Evolutionary conservation across 2,329 filamentous ascomycete species (phyloP), one percentile per base, ranked within the genome.

Genomic region (Penicillium sp.): DNA sequence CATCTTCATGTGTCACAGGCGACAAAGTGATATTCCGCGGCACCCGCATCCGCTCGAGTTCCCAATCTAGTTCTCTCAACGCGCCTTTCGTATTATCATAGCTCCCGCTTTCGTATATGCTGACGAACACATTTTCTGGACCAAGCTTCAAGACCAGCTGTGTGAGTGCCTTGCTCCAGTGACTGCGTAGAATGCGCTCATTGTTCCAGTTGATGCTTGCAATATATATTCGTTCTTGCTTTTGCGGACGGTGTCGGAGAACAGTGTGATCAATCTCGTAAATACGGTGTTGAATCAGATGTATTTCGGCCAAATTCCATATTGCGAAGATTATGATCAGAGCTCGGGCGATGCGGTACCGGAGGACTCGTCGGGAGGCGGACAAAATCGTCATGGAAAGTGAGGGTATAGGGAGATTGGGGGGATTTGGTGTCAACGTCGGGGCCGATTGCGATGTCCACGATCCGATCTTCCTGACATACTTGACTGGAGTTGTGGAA

Each of bases 181-280:
- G 81, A 6, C 77, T 76, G 8, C 82, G 80, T 2, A 91, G 78
- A 25, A 89, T 76, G 1, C 71, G 69, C 58, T 83, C 88, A 61
- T 84, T 84, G 66, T 89, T 90, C 81, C 86, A 89, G 67, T 89
- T 86, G 69, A 88, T 84, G 60, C 84, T 84, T 5, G 86, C 84
- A 59, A 91, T 89, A 74, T 85, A 91, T 60, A 91, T 81, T 4
- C 71, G 67, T 52, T 72, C 67, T 12, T 27, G 56, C 9, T 45
- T 58, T 31, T 50, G 61, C 13, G 66, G 61, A 9, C 53, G 29
- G 29, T 56, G 40, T 27, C 48, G 60, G 42, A 59, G 55, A 12
- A 47, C 54, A 21, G 40, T 10, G 21, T 66, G 6, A 21, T 54
- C 61, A 38, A 47, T 53, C 27, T 62, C 53, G 47, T 55, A 59